Percentiles rank a stretch among this genome's conserved stretches.
These are phyloP conservation scores for Triticum monococcum DNA, from an alignment of 176 grass and related monocot genomes.

Conservation along the genomic window DNA sequence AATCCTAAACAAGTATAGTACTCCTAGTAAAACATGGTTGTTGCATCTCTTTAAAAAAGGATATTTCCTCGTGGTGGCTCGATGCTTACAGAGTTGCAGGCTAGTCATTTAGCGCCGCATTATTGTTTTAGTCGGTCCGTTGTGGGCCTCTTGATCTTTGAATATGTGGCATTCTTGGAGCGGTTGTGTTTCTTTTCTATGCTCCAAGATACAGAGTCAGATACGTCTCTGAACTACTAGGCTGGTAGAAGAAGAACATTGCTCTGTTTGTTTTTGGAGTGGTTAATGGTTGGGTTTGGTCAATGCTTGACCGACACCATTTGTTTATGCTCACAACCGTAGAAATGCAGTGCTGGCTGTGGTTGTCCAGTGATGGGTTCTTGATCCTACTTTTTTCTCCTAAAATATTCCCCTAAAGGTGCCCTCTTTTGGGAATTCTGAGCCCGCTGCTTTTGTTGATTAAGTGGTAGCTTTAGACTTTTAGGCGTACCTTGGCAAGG, in stretches of 20 bases:
- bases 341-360: neutral
- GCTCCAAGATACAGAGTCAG: neutral
- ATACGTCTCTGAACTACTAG: constrained; percentile 34
- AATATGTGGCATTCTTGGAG: constrained; percentile 22
- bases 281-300: constrained; percentile 22
- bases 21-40: neutral
- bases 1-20: constrained; percentile 5
- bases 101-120: constrained; percentile 27
- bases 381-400: constrained; percentile 4
- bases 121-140: constrained; percentile 40
- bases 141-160: constrained; percentile 39
- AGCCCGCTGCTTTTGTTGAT: neutral
- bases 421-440: neutral
- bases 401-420: neutral
- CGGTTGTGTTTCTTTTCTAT: constrained; percentile 25
- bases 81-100: constrained; percentile 35
- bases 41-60: neutral
- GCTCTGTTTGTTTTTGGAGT: constrained; percentile 21
- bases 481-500: neutral
- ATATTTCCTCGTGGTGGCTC: constrained; percentile 29
- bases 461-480: constrained; percentile 18
- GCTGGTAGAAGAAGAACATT: constrained; percentile 20
- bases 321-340: constrained; percentile 15
- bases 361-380: neutral
- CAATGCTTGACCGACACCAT: constrained; percentile 4